These are phyloP conservation scores for Solanum hybrid DNA, from an alignment of 305 asterid species.

Conservation along the genomic window DNA sequence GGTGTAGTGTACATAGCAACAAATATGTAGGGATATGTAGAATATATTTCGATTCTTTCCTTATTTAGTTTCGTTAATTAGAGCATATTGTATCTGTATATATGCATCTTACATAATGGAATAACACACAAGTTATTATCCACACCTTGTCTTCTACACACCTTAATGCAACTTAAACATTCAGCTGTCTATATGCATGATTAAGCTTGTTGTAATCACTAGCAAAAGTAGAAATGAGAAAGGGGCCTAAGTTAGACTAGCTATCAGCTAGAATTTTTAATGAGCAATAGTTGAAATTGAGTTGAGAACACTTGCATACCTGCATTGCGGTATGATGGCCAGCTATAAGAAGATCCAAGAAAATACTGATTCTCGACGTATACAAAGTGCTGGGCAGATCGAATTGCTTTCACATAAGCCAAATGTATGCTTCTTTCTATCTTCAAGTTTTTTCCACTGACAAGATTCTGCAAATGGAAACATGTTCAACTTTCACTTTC, in stretches of 20 bases:
- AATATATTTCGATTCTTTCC: neutral
- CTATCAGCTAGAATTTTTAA: neutral
- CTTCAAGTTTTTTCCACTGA: conserved; percentile 11
- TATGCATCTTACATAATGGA: neutral
- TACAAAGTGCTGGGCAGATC: conserved; percentile 17
- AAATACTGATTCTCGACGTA: conserved; percentile 19
- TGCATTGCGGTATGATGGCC: conserved; percentile 11
- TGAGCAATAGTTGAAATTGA: neutral
- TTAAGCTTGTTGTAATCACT: neutral
- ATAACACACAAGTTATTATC: neutral
- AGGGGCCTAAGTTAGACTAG: neutral
- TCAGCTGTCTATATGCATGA: neutral
- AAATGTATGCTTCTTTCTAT: conserved; percentile 20
- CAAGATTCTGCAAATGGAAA: conserved; percentile 12
- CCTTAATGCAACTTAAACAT: neutral
- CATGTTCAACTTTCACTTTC: neutral
- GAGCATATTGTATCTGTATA: neutral
- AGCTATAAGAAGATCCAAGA: conserved; percentile 19
- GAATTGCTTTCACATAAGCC: conserved; percentile 18
- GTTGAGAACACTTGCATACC: neutral
- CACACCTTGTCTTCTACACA: neutral
- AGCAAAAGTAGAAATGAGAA: neutral
- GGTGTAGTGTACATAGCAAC: neutral
- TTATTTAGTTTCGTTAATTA: too few relatives aligned
- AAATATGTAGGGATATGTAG: neutral